Conservation (phyloP, 805 yeast genomes). For the Nakazawaea holstii region DNA sequence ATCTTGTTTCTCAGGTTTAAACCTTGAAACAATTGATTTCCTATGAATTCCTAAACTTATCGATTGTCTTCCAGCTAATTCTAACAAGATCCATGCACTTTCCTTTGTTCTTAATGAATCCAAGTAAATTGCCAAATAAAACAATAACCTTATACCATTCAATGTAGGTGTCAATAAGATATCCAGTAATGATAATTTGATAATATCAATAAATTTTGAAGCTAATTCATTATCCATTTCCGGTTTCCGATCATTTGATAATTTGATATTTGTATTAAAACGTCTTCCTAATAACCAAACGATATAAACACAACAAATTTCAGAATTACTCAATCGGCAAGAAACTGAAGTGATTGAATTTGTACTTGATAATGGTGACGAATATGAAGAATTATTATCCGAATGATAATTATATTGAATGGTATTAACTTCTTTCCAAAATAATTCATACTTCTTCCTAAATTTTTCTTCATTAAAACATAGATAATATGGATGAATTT, state of each 20-base stretch:
- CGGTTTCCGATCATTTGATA: slow-evolving; percentile 16
- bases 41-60: slow-evolving; percentile 44
- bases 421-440: slow-evolving; percentile 30
- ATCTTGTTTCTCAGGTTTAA: slow-evolving; percentile 27
- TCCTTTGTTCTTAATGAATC: slow-evolving; percentile 41
- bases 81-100: slow-evolving; percentile 41
- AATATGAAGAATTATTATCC: slow-evolving; percentile 1
- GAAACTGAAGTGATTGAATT: neutral
- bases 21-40: slow-evolving; percentile 29
- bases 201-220: slow-evolving; percentile 31
- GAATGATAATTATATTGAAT: slow-evolving; percentile 10
- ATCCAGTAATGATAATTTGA: slow-evolving; percentile 37
- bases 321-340: slow-evolving; percentile 23
- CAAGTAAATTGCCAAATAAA: slow-evolving; percentile 36
- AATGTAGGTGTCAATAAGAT: slow-evolving; percentile 38
- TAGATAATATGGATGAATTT: slow-evolving; percentile 39
- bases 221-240: slow-evolving; percentile 22
- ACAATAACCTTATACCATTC: slow-evolving; percentile 37
- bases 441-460: slow-evolving; percentile 28
- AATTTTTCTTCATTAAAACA: slow-evolving; percentile 32
- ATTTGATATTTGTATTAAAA: slow-evolving; percentile 23
- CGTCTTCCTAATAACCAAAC: slow-evolving; percentile 38
- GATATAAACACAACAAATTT: slow-evolving; percentile 40
- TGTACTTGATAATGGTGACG: slow-evolving; percentile 1
- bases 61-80: slow-evolving; percentile 42